These are phyloP conservation scores for Pyrus hybrid DNA, from an alignment of 331 rosid species.

Conservation along the genomic window DNA sequence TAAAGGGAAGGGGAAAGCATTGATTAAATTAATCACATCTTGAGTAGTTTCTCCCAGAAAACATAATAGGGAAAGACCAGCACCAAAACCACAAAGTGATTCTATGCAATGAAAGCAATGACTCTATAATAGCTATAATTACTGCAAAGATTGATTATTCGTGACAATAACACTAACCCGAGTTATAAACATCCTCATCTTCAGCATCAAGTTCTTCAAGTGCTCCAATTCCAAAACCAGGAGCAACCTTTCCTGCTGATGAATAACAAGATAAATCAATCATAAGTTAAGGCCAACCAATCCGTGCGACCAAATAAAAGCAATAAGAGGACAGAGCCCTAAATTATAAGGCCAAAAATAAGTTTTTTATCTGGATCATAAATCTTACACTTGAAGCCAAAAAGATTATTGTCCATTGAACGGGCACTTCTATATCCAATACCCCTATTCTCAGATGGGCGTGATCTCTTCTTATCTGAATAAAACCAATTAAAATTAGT, in stretches of 20 bases:
- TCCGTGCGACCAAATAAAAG: conserved; percentile 7
- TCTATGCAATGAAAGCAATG: conserved; percentile 2
- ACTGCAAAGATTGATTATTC: conserved; percentile 1
- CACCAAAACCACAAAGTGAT: not conserved
- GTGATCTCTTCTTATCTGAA: conserved; percentile 73
- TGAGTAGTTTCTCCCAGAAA: not conserved
- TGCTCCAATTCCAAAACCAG: conserved; percentile 99
- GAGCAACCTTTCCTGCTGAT: conserved; percentile 86
- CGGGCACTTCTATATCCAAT: conserved; percentile 34
- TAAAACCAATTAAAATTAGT: not conserved
- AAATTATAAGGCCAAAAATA: not conserved
- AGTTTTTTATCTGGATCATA: conserved; percentile 4
- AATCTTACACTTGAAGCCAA: conserved; percentile 81
- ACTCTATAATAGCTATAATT: not conserved
- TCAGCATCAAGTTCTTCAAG: conserved; percentile 90
- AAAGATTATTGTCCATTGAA: conserved; percentile 46
- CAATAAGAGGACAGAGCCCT: not conserved
- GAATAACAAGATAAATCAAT: conserved; percentile 26
- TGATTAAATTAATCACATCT: not conserved
- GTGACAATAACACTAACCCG: conserved; percentile 48
- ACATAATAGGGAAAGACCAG: not conserved
- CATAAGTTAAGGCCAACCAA: conserved; percentile 11
- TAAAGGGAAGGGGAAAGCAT: not conserved
- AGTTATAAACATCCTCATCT: conserved; percentile 88
- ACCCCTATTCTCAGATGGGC: conserved; percentile 39